These are phyloP conservation scores for Amanita pseudoporphyria DNA, from an alignment of 768 basidiomycete genomes.

Conservation along the genomic window DNA sequence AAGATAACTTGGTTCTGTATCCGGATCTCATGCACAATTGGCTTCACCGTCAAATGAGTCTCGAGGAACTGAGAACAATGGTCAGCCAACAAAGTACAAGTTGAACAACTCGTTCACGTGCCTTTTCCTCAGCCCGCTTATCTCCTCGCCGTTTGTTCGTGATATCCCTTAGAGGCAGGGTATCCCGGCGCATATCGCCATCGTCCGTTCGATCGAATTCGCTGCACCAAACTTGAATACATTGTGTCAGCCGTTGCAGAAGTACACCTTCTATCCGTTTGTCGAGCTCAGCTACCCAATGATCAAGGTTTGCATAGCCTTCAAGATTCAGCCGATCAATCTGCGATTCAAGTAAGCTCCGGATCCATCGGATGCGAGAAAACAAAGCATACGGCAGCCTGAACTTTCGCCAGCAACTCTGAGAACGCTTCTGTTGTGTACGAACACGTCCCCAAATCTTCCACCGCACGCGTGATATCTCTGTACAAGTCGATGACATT, in stretches of 20 bases:
- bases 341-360: conserved; percentile 23
- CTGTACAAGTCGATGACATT: conserved; percentile 85
- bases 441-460: conserved; percentile 80
- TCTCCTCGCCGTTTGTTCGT: conserved; percentile 56
- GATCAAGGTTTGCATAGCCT: conserved; percentile 89
- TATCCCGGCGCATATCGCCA: conserved; percentile 47
- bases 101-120: conserved; percentile 16
- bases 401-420: conserved; percentile 67
- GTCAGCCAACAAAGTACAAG: neutral
- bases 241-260: conserved; percentile 59
- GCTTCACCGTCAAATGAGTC: conserved; percentile 66
- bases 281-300: conserved; percentile 82
- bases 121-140: conserved; percentile 73
- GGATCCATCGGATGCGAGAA: neutral
- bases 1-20: conserved; percentile 99
- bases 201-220: conserved; percentile 80
- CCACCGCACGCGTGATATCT: conserved; percentile 76
- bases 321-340: conserved; percentile 94
- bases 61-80: conserved; percentile 47
- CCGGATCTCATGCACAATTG: conserved; percentile 90
- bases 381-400: conserved; percentile 58
- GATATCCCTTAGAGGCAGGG: conserved; percentile 39
- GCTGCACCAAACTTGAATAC: conserved; percentile 80
- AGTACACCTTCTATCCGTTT: conserved; percentile 78
- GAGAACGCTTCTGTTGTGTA: conserved; percentile 81